Base-by-base conservation (phyloP, 2,329 filamentous ascomycete species). In the Ophiostoma ips region DNA sequence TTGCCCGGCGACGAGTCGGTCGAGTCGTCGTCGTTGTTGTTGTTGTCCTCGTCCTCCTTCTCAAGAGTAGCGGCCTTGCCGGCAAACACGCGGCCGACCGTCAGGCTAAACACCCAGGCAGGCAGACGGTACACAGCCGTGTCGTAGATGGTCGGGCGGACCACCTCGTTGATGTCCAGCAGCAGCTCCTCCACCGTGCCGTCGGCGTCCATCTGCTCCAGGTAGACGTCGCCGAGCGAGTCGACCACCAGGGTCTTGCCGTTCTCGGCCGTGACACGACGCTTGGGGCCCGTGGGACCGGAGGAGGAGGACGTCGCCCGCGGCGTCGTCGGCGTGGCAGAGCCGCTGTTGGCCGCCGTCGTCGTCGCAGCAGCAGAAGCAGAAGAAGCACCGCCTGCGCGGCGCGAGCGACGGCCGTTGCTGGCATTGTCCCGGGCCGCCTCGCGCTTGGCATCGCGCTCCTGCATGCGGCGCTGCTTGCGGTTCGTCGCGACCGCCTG, bases 161-260 rank as follows among this genome's bases (percentile, higher is more conserved):
- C 72, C 53, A 98, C 81, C 64, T 95, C 87, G 53, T 88, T 73
- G 68, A 95, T 81, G 63, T 98, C 90, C 53, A 98, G 79, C 55
- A 95, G 70, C 62, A 83, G 94, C 63, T 95, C 87, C 57, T 84
- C 77, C 31, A 79, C 76, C 50, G 85, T 79, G 49, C 92, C 92
- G 21, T 95, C 87, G 57, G 89, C 88, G 48, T 87, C 87, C 59
- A 87, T 77, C 62, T 94, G 86, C 66, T 96, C 89, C n/a, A 98
- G 72, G 62, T 87, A 98, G 12, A 98, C 92, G 59, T 95, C 88
- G 28, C 92, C 92, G 10, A 83, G 71, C 1, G 86, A 87, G 66
- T 98, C 90, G 4, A 98, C 92, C 50, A 98, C 83, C 35, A 98
- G 71, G 1, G 94, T 75, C 71, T 96, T 98, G 57, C 92, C 92